Evolutionary conservation across 257 asterid species (phyloP).

Genomic region (Solanum verrucosum): DNA sequence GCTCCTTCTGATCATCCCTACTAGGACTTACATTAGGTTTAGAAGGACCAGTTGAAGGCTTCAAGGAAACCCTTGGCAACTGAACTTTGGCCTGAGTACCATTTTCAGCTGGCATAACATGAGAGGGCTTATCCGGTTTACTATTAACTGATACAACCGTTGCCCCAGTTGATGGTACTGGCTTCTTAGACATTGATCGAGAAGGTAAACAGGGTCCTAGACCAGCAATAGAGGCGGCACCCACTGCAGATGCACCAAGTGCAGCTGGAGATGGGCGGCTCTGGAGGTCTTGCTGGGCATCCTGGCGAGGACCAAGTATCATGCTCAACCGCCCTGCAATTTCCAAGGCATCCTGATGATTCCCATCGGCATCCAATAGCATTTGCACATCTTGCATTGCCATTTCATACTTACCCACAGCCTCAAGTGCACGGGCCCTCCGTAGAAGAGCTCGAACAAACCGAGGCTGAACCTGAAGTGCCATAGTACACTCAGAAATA

Average conservation of each 20-base stretch:
- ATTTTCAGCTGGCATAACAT: slow-evolving; percentile 32
- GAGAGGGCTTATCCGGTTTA: slow-evolving; percentile 52
- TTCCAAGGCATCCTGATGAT: slow-evolving; percentile 57
- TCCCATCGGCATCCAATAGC: slow-evolving; percentile 50
- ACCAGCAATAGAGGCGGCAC: slow-evolving; percentile 88
- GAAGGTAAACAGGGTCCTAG: slow-evolving; percentile 92
- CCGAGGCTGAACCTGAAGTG: slow-evolving; percentile 71
- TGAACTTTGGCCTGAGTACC: slow-evolving; percentile 42
- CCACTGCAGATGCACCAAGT: slow-evolving; percentile 93
- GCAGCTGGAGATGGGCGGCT: slow-evolving; percentile 99
- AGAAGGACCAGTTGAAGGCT: slow-evolving; percentile 51
- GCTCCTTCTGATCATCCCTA: slow-evolving; percentile 37
- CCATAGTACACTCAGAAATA: slow-evolving; percentile 63
- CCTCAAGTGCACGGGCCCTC: slow-evolving; percentile 84
- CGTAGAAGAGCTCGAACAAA: slow-evolving; percentile 60
- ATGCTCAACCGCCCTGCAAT: slow-evolving; percentile 57
- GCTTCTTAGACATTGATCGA: slow-evolving; percentile 61
- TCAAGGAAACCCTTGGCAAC: slow-evolving; percentile 59
- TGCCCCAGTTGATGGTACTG: slow-evolving; percentile 16
- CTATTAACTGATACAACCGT: slow-evolving; percentile 23
- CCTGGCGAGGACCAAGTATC: slow-evolving; percentile 51
- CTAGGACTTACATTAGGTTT: slow-evolving; percentile 18
- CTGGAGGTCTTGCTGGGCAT: slow-evolving; percentile 58
- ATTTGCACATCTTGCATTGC: slow-evolving; percentile 70
- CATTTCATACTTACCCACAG: slow-evolving; percentile 58